phyloP scores from a whole-genome alignment of 352 stramenopile genomes.

The Pythium periplocum region DNA sequence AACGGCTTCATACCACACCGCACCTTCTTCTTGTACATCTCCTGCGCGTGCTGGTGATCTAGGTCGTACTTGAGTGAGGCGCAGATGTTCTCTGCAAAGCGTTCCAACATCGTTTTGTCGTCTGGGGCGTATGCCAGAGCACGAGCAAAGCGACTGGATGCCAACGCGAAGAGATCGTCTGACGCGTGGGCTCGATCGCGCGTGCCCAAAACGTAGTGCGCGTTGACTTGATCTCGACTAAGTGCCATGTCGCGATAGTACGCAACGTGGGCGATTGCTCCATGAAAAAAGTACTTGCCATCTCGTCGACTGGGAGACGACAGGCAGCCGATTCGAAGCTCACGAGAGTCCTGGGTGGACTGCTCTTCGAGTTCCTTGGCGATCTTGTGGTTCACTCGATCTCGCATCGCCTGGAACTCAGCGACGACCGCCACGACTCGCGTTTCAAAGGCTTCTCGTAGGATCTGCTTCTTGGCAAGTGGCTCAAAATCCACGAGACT shows the following conservation, averaged over 20 bases:
- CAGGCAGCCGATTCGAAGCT: slow-evolving; percentile 73
- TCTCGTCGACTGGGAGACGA: slow-evolving; percentile 52
- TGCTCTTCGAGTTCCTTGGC: slow-evolving; percentile 65
- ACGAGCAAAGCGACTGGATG: slow-evolving; percentile 56
- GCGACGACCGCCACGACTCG: slow-evolving; percentile 40
- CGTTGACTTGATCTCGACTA: slow-evolving; percentile 61
- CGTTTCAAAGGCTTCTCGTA: slow-evolving; percentile 66
- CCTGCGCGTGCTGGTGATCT: slow-evolving; percentile 54
- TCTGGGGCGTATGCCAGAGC: slow-evolving; percentile 57
- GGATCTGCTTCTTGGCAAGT: slow-evolving; percentile 75
- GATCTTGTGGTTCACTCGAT: slow-evolving; percentile 67
- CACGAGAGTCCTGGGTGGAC: slow-evolving; percentile 36
- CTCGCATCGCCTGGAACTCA: slow-evolving; percentile 72
- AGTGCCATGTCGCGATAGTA: slow-evolving; percentile 69
- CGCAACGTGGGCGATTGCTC: slow-evolving; percentile 75
- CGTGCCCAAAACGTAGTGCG: slow-evolving; percentile 67
- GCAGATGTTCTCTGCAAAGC: slow-evolving; percentile 79
- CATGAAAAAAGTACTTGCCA: slow-evolving; percentile 85
- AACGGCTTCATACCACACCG: slow-evolving; percentile 52
- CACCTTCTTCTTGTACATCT: slow-evolving; percentile 82
- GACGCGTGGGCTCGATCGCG: slow-evolving; percentile 55
- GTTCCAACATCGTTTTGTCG: slow-evolving; percentile 56
- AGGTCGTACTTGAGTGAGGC: slow-evolving; percentile 78
- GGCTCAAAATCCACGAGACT: slow-evolving; percentile 69
- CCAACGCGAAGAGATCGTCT: slow-evolving; percentile 74